Evolutionary conservation across 148 eudicot genomes (phyloP).

Genomic region (Chenopodium berlandieri): DNA sequence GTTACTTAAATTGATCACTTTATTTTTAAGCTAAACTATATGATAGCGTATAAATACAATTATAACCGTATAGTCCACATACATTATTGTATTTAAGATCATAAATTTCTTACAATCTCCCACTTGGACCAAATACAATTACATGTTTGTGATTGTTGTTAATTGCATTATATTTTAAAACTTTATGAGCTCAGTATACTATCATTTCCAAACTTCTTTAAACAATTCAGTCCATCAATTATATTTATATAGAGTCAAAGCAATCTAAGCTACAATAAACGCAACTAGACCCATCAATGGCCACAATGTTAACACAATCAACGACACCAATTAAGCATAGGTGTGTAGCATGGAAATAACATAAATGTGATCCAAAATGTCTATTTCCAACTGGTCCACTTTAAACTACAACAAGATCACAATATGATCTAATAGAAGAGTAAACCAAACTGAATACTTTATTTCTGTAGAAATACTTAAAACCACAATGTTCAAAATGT

Average conservation of each 20-base stretch:
- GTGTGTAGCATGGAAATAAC: conserved; percentile 1
- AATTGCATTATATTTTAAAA: neutral
- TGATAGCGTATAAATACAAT: too few species aligned
- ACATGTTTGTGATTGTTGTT: neutral
- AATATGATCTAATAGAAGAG: neutral
- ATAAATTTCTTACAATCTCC: neutral
- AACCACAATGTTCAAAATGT: neutral
- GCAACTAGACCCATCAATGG: neutral
- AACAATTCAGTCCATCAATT: neutral
- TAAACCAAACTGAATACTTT: neutral
- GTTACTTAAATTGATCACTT: too few species aligned
- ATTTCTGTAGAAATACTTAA: neutral
- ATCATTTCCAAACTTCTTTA: neutral
- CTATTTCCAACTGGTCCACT: conserved; percentile 6
- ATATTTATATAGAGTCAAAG: neutral
- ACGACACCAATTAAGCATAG: neutral
- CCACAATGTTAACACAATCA: neutral
- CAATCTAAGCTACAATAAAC: neutral
- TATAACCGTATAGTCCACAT: too few species aligned
- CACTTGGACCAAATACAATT: neutral
- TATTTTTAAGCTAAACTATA: too few species aligned
- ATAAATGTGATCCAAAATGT: neutral
- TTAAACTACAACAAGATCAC: neutral
- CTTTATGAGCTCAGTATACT: neutral
- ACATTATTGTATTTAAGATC: too few species aligned